Evolutionary conservation across 345 rosid genomes (phyloP).

Genomic region (Eucalyptus regnans): DNA sequence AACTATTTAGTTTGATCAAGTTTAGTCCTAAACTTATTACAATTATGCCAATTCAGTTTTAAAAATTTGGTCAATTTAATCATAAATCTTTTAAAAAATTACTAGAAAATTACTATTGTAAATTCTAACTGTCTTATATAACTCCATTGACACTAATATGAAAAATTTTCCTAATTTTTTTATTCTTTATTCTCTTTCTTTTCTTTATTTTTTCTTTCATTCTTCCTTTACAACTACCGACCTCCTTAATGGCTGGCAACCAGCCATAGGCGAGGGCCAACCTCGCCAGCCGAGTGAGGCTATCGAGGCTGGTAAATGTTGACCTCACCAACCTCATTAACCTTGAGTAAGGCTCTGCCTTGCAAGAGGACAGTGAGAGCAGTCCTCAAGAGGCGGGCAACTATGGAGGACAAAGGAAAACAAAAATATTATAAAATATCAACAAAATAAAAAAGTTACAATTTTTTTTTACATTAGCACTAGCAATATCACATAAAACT

Average conservation of each 20-base stretch:
- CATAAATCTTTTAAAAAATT: too few species aligned
- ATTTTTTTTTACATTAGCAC: rapidly evolving
- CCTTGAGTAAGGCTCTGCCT: background rate
- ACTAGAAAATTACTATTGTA: rapidly evolving
- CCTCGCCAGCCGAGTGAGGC: background rate
- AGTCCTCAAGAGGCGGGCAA: background rate
- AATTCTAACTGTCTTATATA: too few species aligned
- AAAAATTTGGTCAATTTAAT: too few species aligned
- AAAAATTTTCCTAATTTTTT: rapidly evolving
- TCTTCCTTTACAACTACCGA: rapidly evolving
- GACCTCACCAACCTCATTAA: rapidly evolving
- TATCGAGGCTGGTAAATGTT: background rate
- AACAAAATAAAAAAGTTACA: too few species aligned
- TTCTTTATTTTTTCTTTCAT: background rate
- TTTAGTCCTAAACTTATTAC: too few species aligned
- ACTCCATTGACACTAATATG: rapidly evolving
- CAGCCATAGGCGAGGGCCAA: background rate
- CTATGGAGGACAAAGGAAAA: rapidly evolving
- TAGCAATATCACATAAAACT: background rate
- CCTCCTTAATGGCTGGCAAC: too few species aligned
- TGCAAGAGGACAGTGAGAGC: background rate
- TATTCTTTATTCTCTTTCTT: too few species aligned
- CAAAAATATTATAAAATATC: too few species aligned
- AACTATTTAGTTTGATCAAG: background rate
- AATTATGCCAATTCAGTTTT: too few species aligned